Percentiles rank a stretch among this genome's conserved stretches.
phyloP scores from a whole-genome alignment of 768 basidiomycete species.

The Calocybe cyanea region DNA sequence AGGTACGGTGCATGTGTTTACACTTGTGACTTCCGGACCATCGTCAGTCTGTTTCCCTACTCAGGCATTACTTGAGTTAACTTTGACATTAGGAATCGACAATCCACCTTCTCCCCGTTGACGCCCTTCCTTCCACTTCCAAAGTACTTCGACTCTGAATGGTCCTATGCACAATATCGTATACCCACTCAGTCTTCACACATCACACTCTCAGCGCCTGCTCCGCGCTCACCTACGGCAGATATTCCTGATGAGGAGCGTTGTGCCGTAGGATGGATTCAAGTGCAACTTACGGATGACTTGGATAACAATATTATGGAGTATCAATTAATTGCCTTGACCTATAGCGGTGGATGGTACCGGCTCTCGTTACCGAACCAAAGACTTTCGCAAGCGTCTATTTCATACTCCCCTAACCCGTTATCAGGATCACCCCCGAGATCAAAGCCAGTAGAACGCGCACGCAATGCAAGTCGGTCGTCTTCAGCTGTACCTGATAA shows the following conservation, averaged over 20 bases:
- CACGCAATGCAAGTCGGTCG: slow-evolving; percentile 52
- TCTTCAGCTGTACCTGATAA: slow-evolving; percentile 52
- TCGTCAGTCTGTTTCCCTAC: slow-evolving; percentile 42
- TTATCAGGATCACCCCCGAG: slow-evolving; percentile 42
- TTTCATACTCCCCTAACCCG: slow-evolving; percentile 12
- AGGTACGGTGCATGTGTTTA: slow-evolving; percentile 89
- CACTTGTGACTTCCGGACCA: slow-evolving; percentile 59
- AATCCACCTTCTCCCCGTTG: slow-evolving; percentile 77
- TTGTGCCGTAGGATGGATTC: slow-evolving; percentile 85
- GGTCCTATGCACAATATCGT: slow-evolving; percentile 92
- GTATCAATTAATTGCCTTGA: slow-evolving; percentile 80
- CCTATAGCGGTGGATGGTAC: slow-evolving; percentile 92
- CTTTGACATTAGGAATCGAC: slow-evolving; percentile 59
- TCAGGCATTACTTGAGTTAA: background rate
- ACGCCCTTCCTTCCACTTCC: slow-evolving; percentile 80
- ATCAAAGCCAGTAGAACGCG: slow-evolving; percentile 32
- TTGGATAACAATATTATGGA: slow-evolving; percentile 33
- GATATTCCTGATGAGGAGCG: slow-evolving; percentile 79
- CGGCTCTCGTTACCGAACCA: slow-evolving; percentile 61
- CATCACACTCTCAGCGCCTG: slow-evolving; percentile 67
- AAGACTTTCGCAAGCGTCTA: slow-evolving; percentile 20
- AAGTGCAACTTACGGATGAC: slow-evolving; percentile 39
- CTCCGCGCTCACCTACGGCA: slow-evolving; percentile 47
- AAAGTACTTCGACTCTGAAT: slow-evolving; percentile 92
- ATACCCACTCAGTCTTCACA: slow-evolving; percentile 84